These are phyloP conservation scores for Lipomyces kockii DNA, from an alignment of 805 yeast species.

Conservation along the genomic window DNA sequence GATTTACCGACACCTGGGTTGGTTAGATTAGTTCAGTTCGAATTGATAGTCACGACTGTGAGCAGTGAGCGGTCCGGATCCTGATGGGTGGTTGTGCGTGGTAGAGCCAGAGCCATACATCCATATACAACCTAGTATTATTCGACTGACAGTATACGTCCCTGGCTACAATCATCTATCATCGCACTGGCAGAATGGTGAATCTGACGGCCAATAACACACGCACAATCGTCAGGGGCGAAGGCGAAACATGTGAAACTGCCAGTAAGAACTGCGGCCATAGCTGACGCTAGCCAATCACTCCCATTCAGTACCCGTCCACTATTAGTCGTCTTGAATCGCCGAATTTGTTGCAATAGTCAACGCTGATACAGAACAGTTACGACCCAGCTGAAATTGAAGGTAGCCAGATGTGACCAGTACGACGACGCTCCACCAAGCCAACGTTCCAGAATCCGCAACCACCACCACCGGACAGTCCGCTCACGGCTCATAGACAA, in stretches of 20 bases:
- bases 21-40: background rate
- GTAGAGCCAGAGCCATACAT: too few relatives aligned
- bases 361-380: background rate
- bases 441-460: too few relatives aligned
- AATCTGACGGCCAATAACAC: background rate
- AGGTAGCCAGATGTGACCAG: slow-evolving; percentile 1
- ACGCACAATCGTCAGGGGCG: background rate
- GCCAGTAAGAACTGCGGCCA: background rate
- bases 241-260: background rate
- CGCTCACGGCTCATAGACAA: background rate
- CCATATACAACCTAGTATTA: too few relatives aligned
- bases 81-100: background rate
- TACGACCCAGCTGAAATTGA: background rate
- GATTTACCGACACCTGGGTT: slow-evolving; percentile 84
- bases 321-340: background rate
- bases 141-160: background rate
- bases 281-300: background rate
- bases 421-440: background rate
- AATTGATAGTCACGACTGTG: background rate
- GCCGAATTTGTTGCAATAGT: background rate
- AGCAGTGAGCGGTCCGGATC: background rate
- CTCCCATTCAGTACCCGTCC: background rate
- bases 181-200: background rate
- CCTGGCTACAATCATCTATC: background rate
- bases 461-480: background rate